A percentile compares a stretch with the other conserved stretches of the same genome.
Conservation (phyloP, 179 eudicot genomes). For the Drosera spatulata region DNA sequence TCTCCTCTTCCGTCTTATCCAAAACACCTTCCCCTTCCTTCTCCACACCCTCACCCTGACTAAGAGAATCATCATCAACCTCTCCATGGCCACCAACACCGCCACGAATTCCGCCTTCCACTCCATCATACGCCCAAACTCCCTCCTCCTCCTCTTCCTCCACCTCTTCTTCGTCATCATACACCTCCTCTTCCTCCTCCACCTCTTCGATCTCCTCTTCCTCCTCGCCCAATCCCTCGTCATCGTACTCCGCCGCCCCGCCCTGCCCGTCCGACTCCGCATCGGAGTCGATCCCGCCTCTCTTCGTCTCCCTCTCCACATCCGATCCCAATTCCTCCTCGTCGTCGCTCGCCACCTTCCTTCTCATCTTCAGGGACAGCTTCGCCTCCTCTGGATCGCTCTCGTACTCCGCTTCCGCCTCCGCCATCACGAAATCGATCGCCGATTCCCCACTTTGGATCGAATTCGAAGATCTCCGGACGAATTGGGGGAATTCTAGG, state of each 20-base stretch:
- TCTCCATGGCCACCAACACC: conserved; percentile 7
- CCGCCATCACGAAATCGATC: conserved; percentile 22
- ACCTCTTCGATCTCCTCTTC: conserved; percentile 24
- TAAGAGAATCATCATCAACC: no score
- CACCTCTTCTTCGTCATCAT: conserved; percentile 16
- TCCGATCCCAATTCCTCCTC: conserved; percentile 34
- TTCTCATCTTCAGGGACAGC: conserved; percentile 60
- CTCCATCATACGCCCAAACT: conserved; percentile 1
- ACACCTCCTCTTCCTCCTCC: conserved; percentile 26
- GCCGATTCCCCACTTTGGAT: no score
- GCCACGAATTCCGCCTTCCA: conserved; percentile 2
- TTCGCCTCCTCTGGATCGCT: conserved; percentile 89
- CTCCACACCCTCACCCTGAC: conserved; percentile 1
- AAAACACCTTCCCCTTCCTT: conserved; percentile 1
- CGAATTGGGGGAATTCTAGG: no score
- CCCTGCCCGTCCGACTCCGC: conserved; percentile 71
- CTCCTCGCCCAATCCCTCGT: conserved; percentile 30
- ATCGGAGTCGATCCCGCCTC: conserved; percentile 29
- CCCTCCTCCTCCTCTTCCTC: conserved; percentile 6
- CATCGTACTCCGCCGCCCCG: conserved; percentile 61
- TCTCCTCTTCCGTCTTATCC: conserved; percentile 21
- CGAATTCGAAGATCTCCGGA: no score
- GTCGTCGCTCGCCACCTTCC: conserved; percentile 77
- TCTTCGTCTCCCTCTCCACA: neutral
- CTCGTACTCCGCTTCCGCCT: conserved; percentile 70